Conservation (phyloP, 352 stramenopile species). For the Phytophthora pini region DNA sequence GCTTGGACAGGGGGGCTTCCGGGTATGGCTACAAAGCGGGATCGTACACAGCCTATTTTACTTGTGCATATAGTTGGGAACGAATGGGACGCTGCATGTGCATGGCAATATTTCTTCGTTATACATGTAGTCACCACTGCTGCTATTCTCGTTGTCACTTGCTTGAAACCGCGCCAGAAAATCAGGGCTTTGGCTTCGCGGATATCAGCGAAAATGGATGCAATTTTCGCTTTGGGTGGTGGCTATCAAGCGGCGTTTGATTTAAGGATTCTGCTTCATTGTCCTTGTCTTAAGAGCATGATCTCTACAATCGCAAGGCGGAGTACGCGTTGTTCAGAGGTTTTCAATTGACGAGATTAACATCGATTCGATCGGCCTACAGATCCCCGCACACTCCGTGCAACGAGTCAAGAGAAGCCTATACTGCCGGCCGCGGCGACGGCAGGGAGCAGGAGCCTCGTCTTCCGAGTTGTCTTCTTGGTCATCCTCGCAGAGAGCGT, state of each 20-base stretch:
- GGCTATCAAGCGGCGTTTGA: not conserved
- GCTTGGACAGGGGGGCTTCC: conserved; percentile 22
- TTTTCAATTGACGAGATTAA: not conserved
- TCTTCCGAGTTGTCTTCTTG: conserved; percentile 13
- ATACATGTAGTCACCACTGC: too few relatives aligned
- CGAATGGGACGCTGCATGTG: too few relatives aligned
- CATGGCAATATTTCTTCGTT: too few relatives aligned
- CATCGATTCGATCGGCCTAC: conserved; percentile 5
- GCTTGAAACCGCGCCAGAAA: too few relatives aligned
- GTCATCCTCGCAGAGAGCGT: conserved; percentile 24
- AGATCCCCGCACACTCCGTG: conserved; percentile 8
- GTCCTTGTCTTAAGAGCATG: not conserved
- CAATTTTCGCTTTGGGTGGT: not conserved
- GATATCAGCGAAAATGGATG: not conserved
- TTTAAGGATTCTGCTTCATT: not conserved
- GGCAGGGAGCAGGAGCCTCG: conserved; percentile 22
- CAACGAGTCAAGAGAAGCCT: conserved; percentile 13
- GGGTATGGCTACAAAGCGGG: conserved; percentile 20
- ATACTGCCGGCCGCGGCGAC: conserved; percentile 15
- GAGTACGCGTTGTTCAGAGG: not conserved
- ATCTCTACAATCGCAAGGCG: not conserved
- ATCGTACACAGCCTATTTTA: too few relatives aligned
- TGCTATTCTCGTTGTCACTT: too few relatives aligned
- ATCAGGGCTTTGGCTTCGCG: too few relatives aligned
- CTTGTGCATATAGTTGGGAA: too few relatives aligned